phyloP scores from a whole-genome alignment of 2,329 filamentous ascomycete genomes.

The Mycosphaerella sp. region DNA sequence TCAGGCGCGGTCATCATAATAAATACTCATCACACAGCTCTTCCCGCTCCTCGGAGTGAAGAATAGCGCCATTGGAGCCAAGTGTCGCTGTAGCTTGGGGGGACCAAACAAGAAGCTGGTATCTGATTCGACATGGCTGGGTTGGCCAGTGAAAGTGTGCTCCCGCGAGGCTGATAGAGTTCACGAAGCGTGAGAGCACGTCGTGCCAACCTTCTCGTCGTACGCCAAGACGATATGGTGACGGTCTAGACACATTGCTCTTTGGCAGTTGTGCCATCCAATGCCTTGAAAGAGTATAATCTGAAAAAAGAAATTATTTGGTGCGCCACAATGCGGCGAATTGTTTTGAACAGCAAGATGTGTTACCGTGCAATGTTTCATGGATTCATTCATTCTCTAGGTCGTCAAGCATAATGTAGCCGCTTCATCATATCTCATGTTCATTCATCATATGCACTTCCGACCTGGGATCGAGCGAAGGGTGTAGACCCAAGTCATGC shows the following conservation, averaged over 20 bases:
- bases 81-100: slow-evolving; percentile 9
- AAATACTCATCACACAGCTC: not conserved
- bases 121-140: slow-evolving; percentile 5
- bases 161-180: slow-evolving; percentile 1
- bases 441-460: not conserved
- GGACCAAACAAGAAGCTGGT: slow-evolving; percentile 1
- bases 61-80: slow-evolving; percentile 7
- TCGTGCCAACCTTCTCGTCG: not conserved
- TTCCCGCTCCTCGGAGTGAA: slow-evolving; percentile 6
- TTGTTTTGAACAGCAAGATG: too few species aligned
- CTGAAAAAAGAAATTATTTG: too few species aligned
- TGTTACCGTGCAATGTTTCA: too few species aligned
- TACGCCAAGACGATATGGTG: not conserved
- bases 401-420: not conserved
- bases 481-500: slow-evolving; percentile 10
- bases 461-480: slow-evolving; percentile 4
- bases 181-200: slow-evolving; percentile 1
- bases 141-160: not conserved
- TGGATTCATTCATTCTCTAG: not conserved
- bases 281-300: too few species aligned
- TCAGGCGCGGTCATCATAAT: not conserved
- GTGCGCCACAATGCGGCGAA: too few species aligned
- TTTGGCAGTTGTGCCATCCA: too few species aligned
- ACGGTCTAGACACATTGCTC: not conserved
- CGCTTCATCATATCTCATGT: slow-evolving; percentile 6